Percentiles rank a stretch among this genome's conserved stretches.
These are phyloP conservation scores for Fusarium sp. DNA, from an alignment of 2,329 filamentous ascomycete genomes.

Conservation along the genomic window DNA sequence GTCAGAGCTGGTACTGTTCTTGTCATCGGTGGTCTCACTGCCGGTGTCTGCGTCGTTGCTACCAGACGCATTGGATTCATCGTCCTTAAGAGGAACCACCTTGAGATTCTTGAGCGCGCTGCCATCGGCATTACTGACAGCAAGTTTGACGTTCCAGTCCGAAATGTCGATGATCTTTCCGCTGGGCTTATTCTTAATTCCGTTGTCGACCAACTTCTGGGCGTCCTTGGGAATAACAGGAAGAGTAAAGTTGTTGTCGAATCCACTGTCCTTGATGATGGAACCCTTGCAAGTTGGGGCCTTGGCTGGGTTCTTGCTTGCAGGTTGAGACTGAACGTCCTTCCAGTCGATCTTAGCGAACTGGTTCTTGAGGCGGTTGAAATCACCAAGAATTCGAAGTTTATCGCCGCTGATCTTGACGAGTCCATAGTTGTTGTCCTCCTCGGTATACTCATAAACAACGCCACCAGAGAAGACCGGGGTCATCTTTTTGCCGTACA, in stretches of 20 bases:
- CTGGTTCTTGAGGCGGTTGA: constrained; percentile 79
- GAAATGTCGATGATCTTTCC: constrained; percentile 78
- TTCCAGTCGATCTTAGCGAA: constrained; percentile 81
- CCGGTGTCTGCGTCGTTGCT: constrained; percentile 57
- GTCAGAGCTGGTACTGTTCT: constrained; percentile 37
- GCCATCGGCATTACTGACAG: constrained; percentile 58
- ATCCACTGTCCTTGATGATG: constrained; percentile 76
- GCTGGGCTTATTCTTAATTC: constrained; percentile 73
- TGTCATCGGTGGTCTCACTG: constrained; percentile 45
- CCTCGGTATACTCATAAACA: constrained; percentile 85
- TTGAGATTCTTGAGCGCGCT: constrained; percentile 60
- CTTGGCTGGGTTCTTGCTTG: constrained; percentile 62
- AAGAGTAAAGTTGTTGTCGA: constrained; percentile 84
- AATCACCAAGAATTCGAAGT: constrained; percentile 73
- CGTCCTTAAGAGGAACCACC: constrained; percentile 61
- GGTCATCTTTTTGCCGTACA: constrained; percentile 80
- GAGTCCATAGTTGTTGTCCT: constrained; percentile 75
- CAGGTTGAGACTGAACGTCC: constrained; percentile 73
- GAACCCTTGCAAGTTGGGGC: constrained; percentile 74
- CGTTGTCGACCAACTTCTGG: constrained; percentile 79
- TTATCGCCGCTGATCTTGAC: constrained; percentile 72
- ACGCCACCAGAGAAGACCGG: constrained; percentile 79
- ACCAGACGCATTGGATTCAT: constrained; percentile 62
- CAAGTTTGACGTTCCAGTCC: constrained; percentile 68
- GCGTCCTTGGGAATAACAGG: constrained; percentile 77